phyloP scores from a whole-genome alignment of 345 rosid species.

The Boechera divaricarpa region DNA sequence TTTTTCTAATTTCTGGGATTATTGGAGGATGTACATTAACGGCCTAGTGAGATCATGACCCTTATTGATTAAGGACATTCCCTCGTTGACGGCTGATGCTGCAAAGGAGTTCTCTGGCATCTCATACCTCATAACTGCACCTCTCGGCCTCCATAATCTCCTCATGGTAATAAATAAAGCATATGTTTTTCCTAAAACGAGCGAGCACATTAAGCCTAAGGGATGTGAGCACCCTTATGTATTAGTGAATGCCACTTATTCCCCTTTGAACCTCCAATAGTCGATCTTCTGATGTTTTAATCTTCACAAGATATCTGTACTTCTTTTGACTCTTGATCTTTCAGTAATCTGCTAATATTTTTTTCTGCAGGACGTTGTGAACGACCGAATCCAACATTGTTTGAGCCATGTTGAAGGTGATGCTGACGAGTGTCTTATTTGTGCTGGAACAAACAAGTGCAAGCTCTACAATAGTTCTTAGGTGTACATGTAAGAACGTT shows the following conservation, averaged over 20 bases:
- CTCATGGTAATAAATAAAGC: conserved; percentile 66
- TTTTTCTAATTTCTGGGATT: background rate
- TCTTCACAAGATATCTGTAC: conserved; percentile 4
- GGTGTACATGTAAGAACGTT: conserved; percentile 25
- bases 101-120: conserved; percentile 78
- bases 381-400: conserved; percentile 83
- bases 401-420: conserved; percentile 77
- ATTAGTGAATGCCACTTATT: conserved; percentile 7
- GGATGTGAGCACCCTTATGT: background rate
- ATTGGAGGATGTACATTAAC: conserved; percentile 7
- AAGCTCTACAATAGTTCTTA: conserved; percentile 57
- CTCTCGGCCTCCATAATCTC: conserved; percentile 84
- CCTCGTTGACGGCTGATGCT: conserved; percentile 87
- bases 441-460: conserved; percentile 89
- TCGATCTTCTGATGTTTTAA: conserved; percentile 1
- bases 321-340: conserved; percentile 1
- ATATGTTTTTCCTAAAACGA: conserved; percentile 2
- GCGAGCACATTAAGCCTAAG: background rate
- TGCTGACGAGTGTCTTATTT: conserved; percentile 71
- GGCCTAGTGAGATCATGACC: background rate
- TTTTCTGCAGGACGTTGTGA: conserved; percentile 68
- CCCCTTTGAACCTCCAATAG: conserved; percentile 3
- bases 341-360: conserved; percentile 10
- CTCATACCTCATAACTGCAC: conserved; percentile 78
- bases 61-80: conserved; percentile 65